A percentile compares a stretch with the other conserved stretches of the same genome.
Evolutionary conservation across 2,329 filamentous ascomycete genomes (phyloP).

Genomic region (Clonostachys solani): DNA sequence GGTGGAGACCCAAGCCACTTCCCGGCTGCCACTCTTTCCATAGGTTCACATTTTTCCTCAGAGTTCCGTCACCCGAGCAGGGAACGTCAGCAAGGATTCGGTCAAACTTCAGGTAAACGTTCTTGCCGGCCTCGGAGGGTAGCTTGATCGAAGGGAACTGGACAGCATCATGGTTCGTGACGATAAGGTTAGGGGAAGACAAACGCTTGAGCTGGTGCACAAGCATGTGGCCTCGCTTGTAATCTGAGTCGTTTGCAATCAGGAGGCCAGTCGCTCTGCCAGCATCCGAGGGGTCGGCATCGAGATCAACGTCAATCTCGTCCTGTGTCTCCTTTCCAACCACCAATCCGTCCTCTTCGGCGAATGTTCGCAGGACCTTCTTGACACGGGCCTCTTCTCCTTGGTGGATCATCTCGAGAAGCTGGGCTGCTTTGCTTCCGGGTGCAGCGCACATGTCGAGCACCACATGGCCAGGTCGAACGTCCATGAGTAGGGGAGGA

Average conservation of each 20-base stretch:
- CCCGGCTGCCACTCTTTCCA: constrained; percentile 94
- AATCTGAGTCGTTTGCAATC: constrained; percentile 94
- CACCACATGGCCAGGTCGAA: constrained; percentile 87
- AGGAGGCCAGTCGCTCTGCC: constrained; percentile 87
- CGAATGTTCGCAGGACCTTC: constrained; percentile 62
- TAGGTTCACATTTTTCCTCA: constrained; percentile 87
- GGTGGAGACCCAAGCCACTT: constrained; percentile 81
- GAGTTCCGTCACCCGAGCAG: constrained; percentile 91
- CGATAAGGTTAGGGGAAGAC: constrained; percentile 92
- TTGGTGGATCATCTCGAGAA: constrained; percentile 89
- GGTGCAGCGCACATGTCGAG: constrained; percentile 95
- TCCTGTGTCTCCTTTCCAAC: constrained; percentile 41
- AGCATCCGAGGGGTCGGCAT: constrained; percentile 63
- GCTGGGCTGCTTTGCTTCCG: constrained; percentile 92
- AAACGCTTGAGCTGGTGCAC: constrained; percentile 97
- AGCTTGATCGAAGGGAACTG: constrained; percentile 91
- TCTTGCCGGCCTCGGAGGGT: constrained; percentile 53
- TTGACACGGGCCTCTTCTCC: constrained; percentile 86
- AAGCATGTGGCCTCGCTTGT: constrained; percentile 94
- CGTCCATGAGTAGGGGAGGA: constrained; percentile 86
- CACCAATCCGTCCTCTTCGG: constrained; percentile 55
- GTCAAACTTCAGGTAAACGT: constrained; percentile 90
- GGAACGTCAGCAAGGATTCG: constrained; percentile 95
- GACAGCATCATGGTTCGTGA: constrained; percentile 97
- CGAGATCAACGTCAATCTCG: constrained; percentile 46